Conservation (phyloP, 371 early-diverging fungal genomes). For the Apophysomyces variabilis region DNA sequence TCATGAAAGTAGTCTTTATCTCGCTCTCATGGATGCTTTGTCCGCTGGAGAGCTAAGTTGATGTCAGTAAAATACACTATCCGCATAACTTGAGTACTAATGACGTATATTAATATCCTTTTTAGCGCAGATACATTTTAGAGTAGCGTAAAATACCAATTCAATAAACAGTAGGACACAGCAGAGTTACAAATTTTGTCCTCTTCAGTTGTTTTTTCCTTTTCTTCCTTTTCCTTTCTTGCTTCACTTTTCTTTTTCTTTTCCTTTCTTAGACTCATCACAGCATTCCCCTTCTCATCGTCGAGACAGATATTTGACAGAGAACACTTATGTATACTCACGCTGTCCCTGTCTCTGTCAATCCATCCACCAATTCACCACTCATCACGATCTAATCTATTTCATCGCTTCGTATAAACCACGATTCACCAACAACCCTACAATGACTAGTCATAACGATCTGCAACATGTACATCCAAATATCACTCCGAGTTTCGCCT, state of each 20-base stretch:
- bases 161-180: not conserved
- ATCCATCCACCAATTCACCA: not conserved
- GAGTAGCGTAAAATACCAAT: no score
- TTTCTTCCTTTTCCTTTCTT: not conserved
- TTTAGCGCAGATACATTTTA: no score
- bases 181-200: not conserved
- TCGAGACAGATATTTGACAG: not conserved
- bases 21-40: no score
- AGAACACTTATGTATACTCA: conserved; percentile 2
- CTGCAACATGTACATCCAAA: not conserved
- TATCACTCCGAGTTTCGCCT: conserved; percentile 22
- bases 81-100: no score
- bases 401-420: conserved; percentile 1
- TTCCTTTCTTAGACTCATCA: no score
- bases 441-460: not conserved
- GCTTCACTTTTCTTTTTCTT: not conserved
- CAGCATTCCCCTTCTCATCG: not conserved
- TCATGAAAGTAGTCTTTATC: no score
- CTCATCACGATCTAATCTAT: conserved; percentile 3
- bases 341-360: not conserved
- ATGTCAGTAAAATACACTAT: no score
- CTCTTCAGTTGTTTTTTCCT: not conserved
- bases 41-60: no score
- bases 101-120: no score
- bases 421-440: not conserved